A percentile compares a stretch with the other conserved stretches of the same genome.
These are phyloP conservation scores for Wickerhamomyces bisporus DNA, from an alignment of 805 yeast species.

Conservation along the genomic window DNA sequence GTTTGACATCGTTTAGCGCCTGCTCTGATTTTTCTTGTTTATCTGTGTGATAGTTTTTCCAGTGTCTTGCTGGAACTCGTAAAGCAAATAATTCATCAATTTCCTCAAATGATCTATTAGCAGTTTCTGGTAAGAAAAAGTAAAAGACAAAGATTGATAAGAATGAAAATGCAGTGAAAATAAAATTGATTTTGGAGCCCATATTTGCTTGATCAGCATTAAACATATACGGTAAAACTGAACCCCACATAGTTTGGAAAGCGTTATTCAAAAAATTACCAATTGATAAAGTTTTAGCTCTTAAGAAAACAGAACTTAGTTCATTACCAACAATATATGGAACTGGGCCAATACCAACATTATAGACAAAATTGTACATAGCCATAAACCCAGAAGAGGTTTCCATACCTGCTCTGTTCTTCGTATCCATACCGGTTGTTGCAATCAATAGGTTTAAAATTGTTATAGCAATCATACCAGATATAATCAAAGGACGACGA, in stretches of 20 bases:
- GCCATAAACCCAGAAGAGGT: constrained; percentile 23
- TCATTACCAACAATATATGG: constrained; percentile 33
- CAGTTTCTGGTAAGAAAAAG: constrained; percentile 51
- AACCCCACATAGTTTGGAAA: constrained; percentile 28
- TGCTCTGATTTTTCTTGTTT: not conserved
- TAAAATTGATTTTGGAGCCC: constrained; percentile 39
- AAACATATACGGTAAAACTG: constrained; percentile 40
- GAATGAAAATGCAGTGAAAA: constrained; percentile 34
- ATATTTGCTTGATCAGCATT: constrained; percentile 36
- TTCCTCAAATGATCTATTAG: constrained; percentile 49
- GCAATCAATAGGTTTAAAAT: constrained; percentile 24
- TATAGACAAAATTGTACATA: constrained; percentile 28
- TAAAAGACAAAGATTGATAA: constrained; percentile 33
- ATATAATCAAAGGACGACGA: constrained; percentile 24
- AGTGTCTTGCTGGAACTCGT: constrained; percentile 26
- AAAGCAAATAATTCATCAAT: constrained; percentile 44
- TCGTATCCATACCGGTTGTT: constrained; percentile 15
- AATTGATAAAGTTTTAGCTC: constrained; percentile 35
- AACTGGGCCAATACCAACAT: constrained; percentile 33
- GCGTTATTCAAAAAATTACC: constrained; percentile 27
- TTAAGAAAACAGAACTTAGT: constrained; percentile 31
- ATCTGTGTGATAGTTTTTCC: constrained; percentile 11
- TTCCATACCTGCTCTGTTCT: constrained; percentile 15
- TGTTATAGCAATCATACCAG: constrained; percentile 24
- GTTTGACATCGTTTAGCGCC: too few species aligned